Percentiles rank a stretch among this genome's conserved stretches.
Conservation (phyloP, 2,329 filamentous ascomycete genomes). For the Penicillium sp. region DNA sequence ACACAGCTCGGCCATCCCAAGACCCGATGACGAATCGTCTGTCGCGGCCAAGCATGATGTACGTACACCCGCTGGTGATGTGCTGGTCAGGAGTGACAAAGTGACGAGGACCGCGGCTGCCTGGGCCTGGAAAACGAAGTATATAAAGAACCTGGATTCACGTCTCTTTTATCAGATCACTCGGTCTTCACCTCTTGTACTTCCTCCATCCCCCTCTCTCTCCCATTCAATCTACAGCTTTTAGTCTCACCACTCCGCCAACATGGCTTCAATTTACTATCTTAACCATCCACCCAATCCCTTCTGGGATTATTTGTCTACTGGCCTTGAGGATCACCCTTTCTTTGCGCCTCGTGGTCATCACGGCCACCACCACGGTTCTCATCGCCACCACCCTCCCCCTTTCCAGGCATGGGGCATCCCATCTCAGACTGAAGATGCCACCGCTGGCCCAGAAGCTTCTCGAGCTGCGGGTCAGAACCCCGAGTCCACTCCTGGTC, state of each 20-base stretch:
- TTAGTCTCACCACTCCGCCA: conserved; percentile 15
- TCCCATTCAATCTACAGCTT: conserved; percentile 2
- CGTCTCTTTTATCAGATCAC: conserved; percentile 6
- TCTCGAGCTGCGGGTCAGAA: too few species aligned
- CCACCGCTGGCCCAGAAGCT: background rate
- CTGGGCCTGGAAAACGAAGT: conserved; percentile 5
- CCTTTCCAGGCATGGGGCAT: conserved; percentile 1
- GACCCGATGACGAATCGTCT: conserved; percentile 6
- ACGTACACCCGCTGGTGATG: too few species aligned
- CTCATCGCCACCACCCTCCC: conserved; percentile 18
- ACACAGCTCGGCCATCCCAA: background rate
- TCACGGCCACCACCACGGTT: conserved; percentile 17
- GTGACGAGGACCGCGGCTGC: conserved; percentile 9
- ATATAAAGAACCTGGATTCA: conserved; percentile 11
- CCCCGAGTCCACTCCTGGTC: conserved; percentile 7
- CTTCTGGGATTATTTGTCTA: conserved; percentile 57
- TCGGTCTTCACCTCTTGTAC: conserved; percentile 4
- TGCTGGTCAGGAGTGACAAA: too few species aligned
- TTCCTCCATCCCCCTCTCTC: background rate
- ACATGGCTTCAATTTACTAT: conserved; percentile 54
- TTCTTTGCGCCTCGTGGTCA: conserved; percentile 42
- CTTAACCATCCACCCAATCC: conserved; percentile 51
- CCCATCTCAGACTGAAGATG: conserved; percentile 3
- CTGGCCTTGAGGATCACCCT: conserved; percentile 49
- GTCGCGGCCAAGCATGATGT: too few species aligned